Evolutionary conservation across 1,284 basidiomycete genomes (phyloP).

Genomic region (Boletus hoseneyae): DNA sequence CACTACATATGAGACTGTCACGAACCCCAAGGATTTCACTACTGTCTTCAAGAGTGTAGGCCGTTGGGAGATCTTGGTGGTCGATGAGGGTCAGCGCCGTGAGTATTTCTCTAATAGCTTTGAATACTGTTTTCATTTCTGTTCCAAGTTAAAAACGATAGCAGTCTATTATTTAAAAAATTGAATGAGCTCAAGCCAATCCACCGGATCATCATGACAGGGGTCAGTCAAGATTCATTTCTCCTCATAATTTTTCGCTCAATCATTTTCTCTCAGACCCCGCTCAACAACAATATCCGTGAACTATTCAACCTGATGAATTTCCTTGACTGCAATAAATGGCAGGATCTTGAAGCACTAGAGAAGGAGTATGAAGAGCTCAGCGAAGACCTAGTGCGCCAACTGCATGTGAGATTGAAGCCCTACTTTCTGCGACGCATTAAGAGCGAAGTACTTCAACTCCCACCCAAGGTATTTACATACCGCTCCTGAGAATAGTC

Average conservation of each 20-base stretch:
- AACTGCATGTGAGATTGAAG: conserved; percentile 74
- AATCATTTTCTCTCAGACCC: conserved; percentile 56
- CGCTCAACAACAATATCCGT: conserved; percentile 94
- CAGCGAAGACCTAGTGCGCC: conserved; percentile 72
- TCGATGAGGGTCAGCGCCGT: conserved; percentile 94
- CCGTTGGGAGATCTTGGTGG: conserved; percentile 90
- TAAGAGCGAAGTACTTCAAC: conserved; percentile 88
- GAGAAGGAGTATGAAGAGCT: conserved; percentile 73
- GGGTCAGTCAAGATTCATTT: conserved; percentile 43
- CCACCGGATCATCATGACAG: conserved; percentile 91
- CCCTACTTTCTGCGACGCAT: conserved; percentile 93
- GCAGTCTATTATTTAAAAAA: conserved; percentile 77
- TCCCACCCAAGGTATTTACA: conserved; percentile 80
- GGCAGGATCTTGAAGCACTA: conserved; percentile 70
- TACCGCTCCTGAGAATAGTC: not conserved
- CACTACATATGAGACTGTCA: conserved; percentile 85
- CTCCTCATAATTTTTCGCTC: not conserved
- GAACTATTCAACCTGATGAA: conserved; percentile 96
- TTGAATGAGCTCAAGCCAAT: conserved; percentile 76
- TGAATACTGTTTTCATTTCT: conserved; percentile 6
- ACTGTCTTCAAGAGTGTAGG: conserved; percentile 74
- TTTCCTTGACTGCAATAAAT: conserved; percentile 79
- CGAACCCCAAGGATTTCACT: conserved; percentile 61
- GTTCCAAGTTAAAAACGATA: conserved; percentile 74
- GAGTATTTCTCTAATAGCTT: conserved; percentile 32